Evolutionary conservation across 345 rosid species (phyloP).

Genomic region (Sisymbrium altissimum): DNA sequence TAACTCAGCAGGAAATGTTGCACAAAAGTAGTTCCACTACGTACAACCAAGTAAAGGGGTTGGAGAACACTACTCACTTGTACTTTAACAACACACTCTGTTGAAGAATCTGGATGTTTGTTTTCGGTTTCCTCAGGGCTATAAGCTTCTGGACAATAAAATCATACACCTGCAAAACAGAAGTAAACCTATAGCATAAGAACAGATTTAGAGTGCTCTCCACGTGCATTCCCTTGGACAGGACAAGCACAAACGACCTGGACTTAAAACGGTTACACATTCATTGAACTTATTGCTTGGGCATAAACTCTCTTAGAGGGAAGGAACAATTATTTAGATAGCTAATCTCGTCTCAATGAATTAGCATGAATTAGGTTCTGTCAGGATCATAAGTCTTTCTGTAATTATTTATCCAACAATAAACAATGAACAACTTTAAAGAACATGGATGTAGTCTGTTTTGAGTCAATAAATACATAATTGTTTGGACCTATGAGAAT

Average conservation of each 20-base stretch:
- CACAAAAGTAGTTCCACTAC: neutral
- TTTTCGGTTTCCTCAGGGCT: slow-evolving; percentile 96
- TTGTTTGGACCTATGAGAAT: slow-evolving; percentile 3
- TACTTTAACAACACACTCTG: slow-evolving; percentile 92
- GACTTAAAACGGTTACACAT: neutral
- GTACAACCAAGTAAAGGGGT: neutral
- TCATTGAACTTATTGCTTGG: neutral
- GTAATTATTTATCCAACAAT: neutral
- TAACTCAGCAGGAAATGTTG: neutral
- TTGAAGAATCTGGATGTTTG: slow-evolving; percentile 97
- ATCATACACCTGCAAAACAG: slow-evolving; percentile 73
- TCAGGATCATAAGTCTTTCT: slow-evolving; percentile 1
- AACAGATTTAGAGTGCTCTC: neutral
- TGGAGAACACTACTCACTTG: slow-evolving; percentile 56
- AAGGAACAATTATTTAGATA: neutral
- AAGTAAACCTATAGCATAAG: slow-evolving; percentile 12
- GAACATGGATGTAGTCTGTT: neutral
- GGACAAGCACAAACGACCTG: neutral
- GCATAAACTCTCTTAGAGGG: neutral
- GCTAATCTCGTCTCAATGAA: slow-evolving; percentile 6
- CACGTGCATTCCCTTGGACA: neutral
- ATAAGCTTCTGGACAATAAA: slow-evolving; percentile 96
- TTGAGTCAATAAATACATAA: neutral
- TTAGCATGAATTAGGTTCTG: neutral
- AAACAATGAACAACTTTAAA: neutral